Base-by-base conservation (phyloP, 129 eudicot genomes). In the Flaveria brownii region DNA sequence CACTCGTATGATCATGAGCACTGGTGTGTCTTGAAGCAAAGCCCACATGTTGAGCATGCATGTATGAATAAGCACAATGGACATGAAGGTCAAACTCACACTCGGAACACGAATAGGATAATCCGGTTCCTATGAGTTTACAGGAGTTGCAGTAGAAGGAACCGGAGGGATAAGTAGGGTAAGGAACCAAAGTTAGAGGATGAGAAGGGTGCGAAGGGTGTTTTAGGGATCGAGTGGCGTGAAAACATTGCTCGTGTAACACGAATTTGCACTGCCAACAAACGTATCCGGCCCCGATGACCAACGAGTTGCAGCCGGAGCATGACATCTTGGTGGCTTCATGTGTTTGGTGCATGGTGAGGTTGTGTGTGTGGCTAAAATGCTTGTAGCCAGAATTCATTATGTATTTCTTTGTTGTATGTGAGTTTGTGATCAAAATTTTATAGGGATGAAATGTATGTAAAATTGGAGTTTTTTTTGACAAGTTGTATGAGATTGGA, bases 51-150 rank as follows among this genome's bases (percentile, higher is more conserved):
- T 77, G 80, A 77, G 16, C 71, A 78, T 30, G 63, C 3, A 77
- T n/a, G 18, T 12, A 5, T 33, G 72, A 30, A 60, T 60, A 65
- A 68, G 91, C 91, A 68, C 96, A 90, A 60, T 75, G 85, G 72
- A 90, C 84, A 54, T 90, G 96, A 60, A 87, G 86, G 56, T 90
- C 96, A 77, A 88, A 91, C 13, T 91, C 91, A 22, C 91, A 91
- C 33, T 74, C 75, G 2, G 93, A 76, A 69, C 97, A 91, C 33
- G 81, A 59, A 63, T 91, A 88, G 17, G 91, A 78, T 18, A 91
- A 78, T 75, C 93, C 88, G 2, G 74, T 77, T 30, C 93, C 93
- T 0, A 60, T 54, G 14, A 75, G 81, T 30, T 74, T 76, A 77
- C 93, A 91, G 0, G 85, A 63, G 62, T 91, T 77, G 77, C 97